Conservation (phyloP, 2,329 filamentous ascomycete species). For the Claviceps maximensis region DNA sequence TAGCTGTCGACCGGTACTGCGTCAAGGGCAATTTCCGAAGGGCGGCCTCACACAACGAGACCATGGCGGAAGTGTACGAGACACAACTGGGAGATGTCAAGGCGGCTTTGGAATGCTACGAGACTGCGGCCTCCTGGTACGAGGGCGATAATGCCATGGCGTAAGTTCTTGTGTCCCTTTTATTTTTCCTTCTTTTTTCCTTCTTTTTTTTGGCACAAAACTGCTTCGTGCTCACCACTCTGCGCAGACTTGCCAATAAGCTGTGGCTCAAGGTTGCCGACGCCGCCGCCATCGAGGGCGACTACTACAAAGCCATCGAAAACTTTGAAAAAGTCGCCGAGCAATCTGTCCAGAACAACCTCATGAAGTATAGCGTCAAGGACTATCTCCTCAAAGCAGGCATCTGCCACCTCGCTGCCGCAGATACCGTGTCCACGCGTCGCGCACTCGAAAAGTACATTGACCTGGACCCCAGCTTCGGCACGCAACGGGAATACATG, state of each 20-base stretch:
- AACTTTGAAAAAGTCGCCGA: slow-evolving; percentile 75
- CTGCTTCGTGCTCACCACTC: neutral
- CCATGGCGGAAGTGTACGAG: slow-evolving; percentile 76
- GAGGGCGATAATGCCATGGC: slow-evolving; percentile 75
- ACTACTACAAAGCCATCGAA: slow-evolving; percentile 74
- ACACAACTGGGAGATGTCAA: slow-evolving; percentile 65
- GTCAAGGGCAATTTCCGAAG: slow-evolving; percentile 80
- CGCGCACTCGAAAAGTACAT: slow-evolving; percentile 72
- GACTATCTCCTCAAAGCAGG: slow-evolving; percentile 92
- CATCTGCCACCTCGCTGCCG: slow-evolving; percentile 67
- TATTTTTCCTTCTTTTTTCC: neutral
- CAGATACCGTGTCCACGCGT: slow-evolving; percentile 64
- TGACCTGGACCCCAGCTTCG: slow-evolving; percentile 67
- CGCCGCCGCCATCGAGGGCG: slow-evolving; percentile 63
- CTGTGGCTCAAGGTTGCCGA: slow-evolving; percentile 87
- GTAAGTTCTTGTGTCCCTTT: slow-evolving; percentile 30
- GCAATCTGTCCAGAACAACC: slow-evolving; percentile 70
- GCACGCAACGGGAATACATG: slow-evolving; percentile 65
- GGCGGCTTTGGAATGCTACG: slow-evolving; percentile 69
- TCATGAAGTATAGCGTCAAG: slow-evolving; percentile 90
- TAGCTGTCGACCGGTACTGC: slow-evolving; percentile 77
- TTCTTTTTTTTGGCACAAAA: neutral
- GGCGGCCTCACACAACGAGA: slow-evolving; percentile 83
- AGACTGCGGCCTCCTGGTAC: slow-evolving; percentile 79
- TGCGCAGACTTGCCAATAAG: slow-evolving; percentile 70